phyloP scores from a whole-genome alignment of 2,329 filamentous ascomycete species.

The Pyrenophora seminiperda region DNA sequence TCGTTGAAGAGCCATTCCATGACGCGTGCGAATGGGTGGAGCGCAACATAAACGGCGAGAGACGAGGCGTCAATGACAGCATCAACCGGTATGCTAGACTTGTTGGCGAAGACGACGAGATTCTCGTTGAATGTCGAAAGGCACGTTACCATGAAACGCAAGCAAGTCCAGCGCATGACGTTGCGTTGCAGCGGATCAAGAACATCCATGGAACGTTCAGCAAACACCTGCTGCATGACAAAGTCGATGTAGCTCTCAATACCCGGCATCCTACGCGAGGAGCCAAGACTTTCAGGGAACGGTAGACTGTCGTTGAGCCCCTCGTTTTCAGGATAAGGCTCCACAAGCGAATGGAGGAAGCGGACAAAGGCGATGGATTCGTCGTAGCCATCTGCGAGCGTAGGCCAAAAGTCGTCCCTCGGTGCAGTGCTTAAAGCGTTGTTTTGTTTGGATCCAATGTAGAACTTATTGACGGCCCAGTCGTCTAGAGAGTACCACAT shows the following conservation, averaged over 20 bases:
- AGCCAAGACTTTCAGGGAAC: constrained; percentile 85
- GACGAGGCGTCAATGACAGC: constrained; percentile 74
- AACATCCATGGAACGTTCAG: constrained; percentile 67
- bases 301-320: constrained; percentile 75
- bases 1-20: constrained; percentile 99
- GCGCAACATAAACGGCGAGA: constrained; percentile 76
- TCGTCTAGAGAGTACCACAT: constrained; percentile 83
- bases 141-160: constrained; percentile 81
- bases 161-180: constrained; percentile 76
- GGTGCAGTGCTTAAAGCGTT: constrained; percentile 29
- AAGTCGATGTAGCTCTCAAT: constrained; percentile 95
- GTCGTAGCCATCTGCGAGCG: constrained; percentile 79
- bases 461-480: constrained; percentile 63
- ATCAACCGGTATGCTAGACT: constrained; percentile 77
- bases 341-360: constrained; percentile 73
- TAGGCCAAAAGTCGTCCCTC: constrained; percentile 64
- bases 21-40: constrained; percentile 90
- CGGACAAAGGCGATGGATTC: constrained; percentile 84
- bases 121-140: constrained; percentile 92
- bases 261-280: constrained; percentile 76
- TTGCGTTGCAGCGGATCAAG: constrained; percentile 69
- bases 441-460: constrained; percentile 40
- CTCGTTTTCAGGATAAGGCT: constrained; percentile 65
- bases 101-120: constrained; percentile 81
- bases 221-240: constrained; percentile 78